Evolutionary conservation across 805 yeast species (phyloP).

Genomic region (Teunomyces panamensis): DNA sequence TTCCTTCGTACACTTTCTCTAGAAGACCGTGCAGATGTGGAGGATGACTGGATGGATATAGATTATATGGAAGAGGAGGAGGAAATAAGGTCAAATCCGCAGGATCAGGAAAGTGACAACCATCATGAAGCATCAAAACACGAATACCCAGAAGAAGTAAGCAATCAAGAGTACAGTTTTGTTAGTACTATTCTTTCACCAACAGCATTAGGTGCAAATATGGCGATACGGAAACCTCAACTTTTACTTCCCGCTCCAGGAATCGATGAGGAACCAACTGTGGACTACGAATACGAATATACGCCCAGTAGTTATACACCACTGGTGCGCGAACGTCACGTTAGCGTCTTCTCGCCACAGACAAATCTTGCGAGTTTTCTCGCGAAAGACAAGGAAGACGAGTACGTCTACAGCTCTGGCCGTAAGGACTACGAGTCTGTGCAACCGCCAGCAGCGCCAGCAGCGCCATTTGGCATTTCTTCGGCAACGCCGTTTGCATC

Average conservation of each 20-base stretch:
- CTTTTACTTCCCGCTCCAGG: constrained; percentile 31
- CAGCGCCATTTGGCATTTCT: background rate
- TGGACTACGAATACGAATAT: constrained; percentile 8
- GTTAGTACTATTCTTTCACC: constrained; percentile 29
- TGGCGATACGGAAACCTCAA: constrained; percentile 31
- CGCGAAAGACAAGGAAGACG: constrained; percentile 7
- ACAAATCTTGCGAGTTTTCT: constrained; percentile 6
- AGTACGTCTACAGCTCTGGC: constrained; percentile 12
- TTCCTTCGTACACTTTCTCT: constrained; percentile 23
- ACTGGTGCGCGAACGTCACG: constrained; percentile 8
- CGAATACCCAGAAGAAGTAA: constrained; percentile 3
- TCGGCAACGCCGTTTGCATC: background rate
- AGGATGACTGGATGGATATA: constrained; percentile 17
- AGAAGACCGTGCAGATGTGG: constrained; percentile 15
- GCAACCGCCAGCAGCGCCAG: background rate
- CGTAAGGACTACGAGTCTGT: constrained; percentile 5
- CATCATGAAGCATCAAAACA: background rate
- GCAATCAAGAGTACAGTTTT: constrained; percentile 7
- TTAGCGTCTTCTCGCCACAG: constrained; percentile 13
- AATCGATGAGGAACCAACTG: constrained; percentile 4
- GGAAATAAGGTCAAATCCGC: background rate
- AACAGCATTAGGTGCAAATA: constrained; percentile 39
- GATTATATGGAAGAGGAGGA: constrained; percentile 8
- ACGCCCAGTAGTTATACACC: background rate
- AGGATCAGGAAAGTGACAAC: background rate